Conservation (phyloP, 805 yeast species). For the Kodamaea laetipori region DNA sequence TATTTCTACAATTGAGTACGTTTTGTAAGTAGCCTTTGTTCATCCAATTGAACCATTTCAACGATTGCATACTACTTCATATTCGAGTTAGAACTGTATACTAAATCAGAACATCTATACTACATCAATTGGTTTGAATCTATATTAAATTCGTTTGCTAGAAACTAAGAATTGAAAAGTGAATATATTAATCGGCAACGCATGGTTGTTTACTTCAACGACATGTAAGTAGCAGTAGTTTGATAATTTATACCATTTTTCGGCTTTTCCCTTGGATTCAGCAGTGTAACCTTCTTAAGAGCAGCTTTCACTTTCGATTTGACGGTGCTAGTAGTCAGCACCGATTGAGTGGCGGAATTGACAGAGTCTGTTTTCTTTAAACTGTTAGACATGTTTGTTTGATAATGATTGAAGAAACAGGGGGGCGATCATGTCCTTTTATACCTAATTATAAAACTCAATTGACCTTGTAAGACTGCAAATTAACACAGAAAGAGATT, state of each 20-base stretch:
- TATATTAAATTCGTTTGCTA: neutral
- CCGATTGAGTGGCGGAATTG: neutral
- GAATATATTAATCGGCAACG: neutral
- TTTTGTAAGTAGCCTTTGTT: no score
- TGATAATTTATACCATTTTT: neutral
- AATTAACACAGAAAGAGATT: no score
- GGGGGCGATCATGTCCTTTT: no score
- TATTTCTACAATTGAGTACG: no score
- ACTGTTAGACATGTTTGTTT: conserved; percentile 1
- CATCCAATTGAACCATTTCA: no score
- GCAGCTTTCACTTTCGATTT: conserved; percentile 2
- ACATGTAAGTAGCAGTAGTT: neutral
- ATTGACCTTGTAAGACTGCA: no score
- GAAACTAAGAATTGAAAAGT: neutral
- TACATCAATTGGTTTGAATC: no score
- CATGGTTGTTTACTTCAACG: neutral
- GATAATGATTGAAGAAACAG: neutral
- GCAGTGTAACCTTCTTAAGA: neutral
- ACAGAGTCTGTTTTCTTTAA: conserved; percentile 3
- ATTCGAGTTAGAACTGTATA: no score
- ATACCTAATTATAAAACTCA: no score
- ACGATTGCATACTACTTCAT: no score
- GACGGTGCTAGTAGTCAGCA: neutral
- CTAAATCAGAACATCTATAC: no score
- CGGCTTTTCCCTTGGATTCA: neutral